Conservation (phyloP, 805 yeast genomes). For the Isabelozyma pseudorhagii region DNA sequence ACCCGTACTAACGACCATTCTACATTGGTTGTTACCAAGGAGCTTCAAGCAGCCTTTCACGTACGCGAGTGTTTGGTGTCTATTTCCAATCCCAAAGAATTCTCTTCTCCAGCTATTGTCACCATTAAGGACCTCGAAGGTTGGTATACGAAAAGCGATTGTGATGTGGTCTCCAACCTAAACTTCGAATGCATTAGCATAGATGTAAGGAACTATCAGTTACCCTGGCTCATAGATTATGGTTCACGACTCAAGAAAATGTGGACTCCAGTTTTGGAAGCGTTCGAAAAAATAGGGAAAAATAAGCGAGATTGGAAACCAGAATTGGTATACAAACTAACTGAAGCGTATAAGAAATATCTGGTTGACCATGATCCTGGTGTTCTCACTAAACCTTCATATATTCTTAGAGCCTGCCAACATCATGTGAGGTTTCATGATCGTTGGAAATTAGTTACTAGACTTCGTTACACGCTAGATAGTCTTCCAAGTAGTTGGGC, state of each 20-base stretch:
- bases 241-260: slow-evolving; percentile 6
- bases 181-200: slow-evolving; percentile 16
- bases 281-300: slow-evolving; percentile 11
- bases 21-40: slow-evolving; percentile 4
- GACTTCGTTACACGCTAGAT: slow-evolving; percentile 70
- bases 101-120: slow-evolving; percentile 10
- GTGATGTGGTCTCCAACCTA: slow-evolving; percentile 13
- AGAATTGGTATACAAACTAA: slow-evolving; percentile 40
- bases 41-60: slow-evolving; percentile 27
- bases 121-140: slow-evolving; percentile 30
- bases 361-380: slow-evolving; percentile 80
- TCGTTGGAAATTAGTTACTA: slow-evolving; percentile 82
- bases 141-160: slow-evolving; percentile 26
- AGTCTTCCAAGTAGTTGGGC: slow-evolving; percentile 57
- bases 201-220: slow-evolving; percentile 14
- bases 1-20: slow-evolving; percentile 1
- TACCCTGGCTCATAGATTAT: slow-evolving; percentile 21
- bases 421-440: slow-evolving; percentile 77
- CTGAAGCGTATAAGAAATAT: slow-evolving; percentile 34
- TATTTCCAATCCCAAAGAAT: slow-evolving; percentile 19
- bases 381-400: slow-evolving; percentile 86
- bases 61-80: slow-evolving; percentile 21
- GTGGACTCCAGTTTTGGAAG: slow-evolving; percentile 11
- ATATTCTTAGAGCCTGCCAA: slow-evolving; percentile 65
- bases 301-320: slow-evolving; percentile 11